Conservation (phyloP, 2,329 filamentous ascomycete species). For the Fonsecaea nubica region DNA sequence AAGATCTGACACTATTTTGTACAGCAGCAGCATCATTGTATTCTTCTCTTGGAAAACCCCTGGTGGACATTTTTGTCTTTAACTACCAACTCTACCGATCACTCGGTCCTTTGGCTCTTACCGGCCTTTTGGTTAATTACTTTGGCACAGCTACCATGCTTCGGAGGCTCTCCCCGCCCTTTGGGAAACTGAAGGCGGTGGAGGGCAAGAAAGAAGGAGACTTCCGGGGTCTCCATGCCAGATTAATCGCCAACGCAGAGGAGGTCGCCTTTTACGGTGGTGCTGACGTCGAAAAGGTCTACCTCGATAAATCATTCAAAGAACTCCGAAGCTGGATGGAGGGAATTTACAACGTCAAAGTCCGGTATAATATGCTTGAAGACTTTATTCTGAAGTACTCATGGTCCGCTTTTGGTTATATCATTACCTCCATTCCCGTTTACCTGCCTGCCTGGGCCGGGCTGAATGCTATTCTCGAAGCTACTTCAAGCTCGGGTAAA, state of each 20-base stretch:
- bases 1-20: constrained; percentile 95
- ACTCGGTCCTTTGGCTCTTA: constrained; percentile 83
- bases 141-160: constrained; percentile 91
- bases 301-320: constrained; percentile 89
- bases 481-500: constrained; percentile 30
- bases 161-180: constrained; percentile 86
- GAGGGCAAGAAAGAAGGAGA: constrained; percentile 95
- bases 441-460: constrained; percentile 96
- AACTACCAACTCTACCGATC: constrained; percentile 96
- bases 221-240: constrained; percentile 87
- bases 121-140: constrained; percentile 88
- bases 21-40: constrained; percentile 89
- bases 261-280: constrained; percentile 98
- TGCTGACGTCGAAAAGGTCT: constrained; percentile 91
- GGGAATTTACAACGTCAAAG: constrained; percentile 95
- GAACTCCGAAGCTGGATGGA: constrained; percentile 98
- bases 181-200: constrained; percentile 94
- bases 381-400: constrained; percentile 98
- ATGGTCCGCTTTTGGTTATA: constrained; percentile 97
- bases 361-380: constrained; percentile 97
- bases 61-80: constrained; percentile 97
- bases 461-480: constrained; percentile 73
- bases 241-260: constrained; percentile 94
- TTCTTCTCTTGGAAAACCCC: constrained; percentile 94
- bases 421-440: constrained; percentile 88